A percentile compares a stretch with the other conserved stretches of the same genome.
Conservation (phyloP, 2,329 filamentous ascomycete genomes). For the Rachicladosporium sp. region DNA sequence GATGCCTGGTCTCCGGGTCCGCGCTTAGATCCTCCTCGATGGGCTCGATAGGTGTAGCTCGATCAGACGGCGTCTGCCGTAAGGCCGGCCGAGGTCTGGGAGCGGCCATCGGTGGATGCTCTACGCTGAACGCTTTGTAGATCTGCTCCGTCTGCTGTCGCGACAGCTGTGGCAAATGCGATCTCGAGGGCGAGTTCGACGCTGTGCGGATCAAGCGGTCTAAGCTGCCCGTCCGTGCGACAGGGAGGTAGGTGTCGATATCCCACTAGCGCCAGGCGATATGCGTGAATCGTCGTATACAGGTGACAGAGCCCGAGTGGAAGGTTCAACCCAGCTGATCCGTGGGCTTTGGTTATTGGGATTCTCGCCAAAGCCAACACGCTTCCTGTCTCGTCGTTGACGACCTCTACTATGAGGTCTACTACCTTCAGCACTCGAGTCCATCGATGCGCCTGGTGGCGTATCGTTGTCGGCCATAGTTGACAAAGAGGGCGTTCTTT, state of each 20-base stretch:
- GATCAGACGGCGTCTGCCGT: slow-evolving; percentile 10
- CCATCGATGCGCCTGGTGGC: neutral
- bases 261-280: slow-evolving; percentile 10
- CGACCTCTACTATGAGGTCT: slow-evolving; percentile 7
- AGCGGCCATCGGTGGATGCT: slow-evolving; percentile 7
- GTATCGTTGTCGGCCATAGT: too few species aligned
- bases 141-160: slow-evolving; percentile 20
- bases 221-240: slow-evolving; percentile 10
- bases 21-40: slow-evolving; percentile 12
- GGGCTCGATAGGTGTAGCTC: slow-evolving; percentile 4
- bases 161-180: slow-evolving; percentile 20
- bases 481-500: too few species aligned
- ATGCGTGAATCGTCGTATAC: slow-evolving; percentile 7
- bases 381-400: slow-evolving; percentile 11
- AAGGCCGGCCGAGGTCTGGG: slow-evolving; percentile 20
- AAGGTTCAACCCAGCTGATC: slow-evolving; percentile 8
- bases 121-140: slow-evolving; percentile 13
- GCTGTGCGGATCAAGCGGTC: slow-evolving; percentile 5
- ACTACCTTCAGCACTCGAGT: slow-evolving; percentile 8
- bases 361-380: slow-evolving; percentile 14
- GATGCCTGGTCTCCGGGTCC: slow-evolving; percentile 12
- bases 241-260: slow-evolving; percentile 8
- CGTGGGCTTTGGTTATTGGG: slow-evolving; percentile 8
- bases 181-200: slow-evolving; percentile 5
- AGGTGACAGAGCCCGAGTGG: neutral